Evolutionary conservation across 202 grass and related monocot genomes (phyloP), one percentile per base, ranked within the genome.

Genomic region (Panicum virgatum): DNA sequence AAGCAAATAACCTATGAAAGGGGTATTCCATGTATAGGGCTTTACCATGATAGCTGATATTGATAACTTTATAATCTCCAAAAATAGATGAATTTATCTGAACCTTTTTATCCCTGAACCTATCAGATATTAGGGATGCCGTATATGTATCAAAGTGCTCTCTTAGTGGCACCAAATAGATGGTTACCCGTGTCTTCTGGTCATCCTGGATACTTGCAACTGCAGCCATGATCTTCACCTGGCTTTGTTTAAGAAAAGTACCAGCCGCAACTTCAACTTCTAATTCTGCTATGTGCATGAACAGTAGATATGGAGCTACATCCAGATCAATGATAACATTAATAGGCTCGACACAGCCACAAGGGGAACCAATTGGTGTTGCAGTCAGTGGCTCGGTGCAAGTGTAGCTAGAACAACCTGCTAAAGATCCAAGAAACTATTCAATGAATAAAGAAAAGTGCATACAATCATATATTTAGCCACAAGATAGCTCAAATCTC

Each of bases 161-260:
- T 82, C 89, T 90, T 85, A 96, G 71, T 82, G 96, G 96, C 67
- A 99, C 91, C 89, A 99, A 94, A 82, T 96, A 96, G 62, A 99
- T 86, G 63, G 91, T 90, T 30, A 96, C 85, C 39, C 87, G 86
- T 66, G 96, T 96, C 78, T 93, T 99, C 56, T 88, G 85, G 75
- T 90, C 87, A 88, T 99, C 88, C 39, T 88, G 63, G 20, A 91
- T 67, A 83, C 89, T 91, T 80, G 87, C 73, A 84, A 92, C 79
- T 73, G 96, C 96, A 77, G 85, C 89, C 91, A 99, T 99, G 82
- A 99, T 99, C 82, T 96, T 99, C 73, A 99, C 91, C 78, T 96
- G 96, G 69, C 93, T 99, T 86, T 94, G 96, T 85, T 96, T 94
- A 86, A 96, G 85, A 81, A 93, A 99, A 44, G 91, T 94, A 9